Percentiles rank a stretch among this genome's conserved stretches.
phyloP scores from a whole-genome alignment of 2,329 filamentous ascomycete species.

The Nannizzia gypsea region DNA sequence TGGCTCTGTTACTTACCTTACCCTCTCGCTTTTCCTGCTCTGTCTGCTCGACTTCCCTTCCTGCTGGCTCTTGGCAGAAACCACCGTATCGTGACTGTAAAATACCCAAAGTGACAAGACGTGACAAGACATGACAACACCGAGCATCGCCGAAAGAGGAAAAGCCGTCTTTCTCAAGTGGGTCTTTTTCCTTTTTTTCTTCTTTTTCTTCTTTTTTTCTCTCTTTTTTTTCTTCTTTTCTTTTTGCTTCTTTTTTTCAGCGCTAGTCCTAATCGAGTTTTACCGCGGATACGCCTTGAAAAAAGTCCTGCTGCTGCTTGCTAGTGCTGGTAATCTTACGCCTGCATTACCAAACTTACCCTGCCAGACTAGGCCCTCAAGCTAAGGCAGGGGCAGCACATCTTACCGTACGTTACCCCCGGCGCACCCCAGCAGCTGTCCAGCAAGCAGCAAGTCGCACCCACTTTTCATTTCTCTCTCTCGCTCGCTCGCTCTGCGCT shows the following conservation, averaged over 20 bases:
- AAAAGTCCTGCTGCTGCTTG: no score
- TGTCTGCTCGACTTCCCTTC: no score
- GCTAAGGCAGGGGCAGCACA: not conserved
- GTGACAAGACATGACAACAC: not conserved
- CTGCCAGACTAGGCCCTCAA: not conserved
- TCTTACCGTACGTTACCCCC: no score
- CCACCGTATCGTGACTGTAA: no score
- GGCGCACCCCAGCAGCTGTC: no score
- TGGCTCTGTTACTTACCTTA: not conserved
- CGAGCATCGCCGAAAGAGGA: no score
- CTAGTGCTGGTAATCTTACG: not conserved
- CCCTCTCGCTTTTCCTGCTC: not conserved
- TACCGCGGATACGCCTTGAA: conserved; percentile 5
- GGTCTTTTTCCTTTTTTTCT: not conserved
- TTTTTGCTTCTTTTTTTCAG: not conserved
- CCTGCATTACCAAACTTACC: not conserved
- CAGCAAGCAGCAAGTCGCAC: not conserved
- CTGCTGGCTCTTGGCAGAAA: no score
- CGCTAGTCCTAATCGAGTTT: not conserved
- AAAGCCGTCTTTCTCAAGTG: no score
- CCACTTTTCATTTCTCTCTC: conserved; percentile 9
- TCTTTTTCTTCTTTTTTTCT: not conserved
- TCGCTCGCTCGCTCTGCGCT: no score
- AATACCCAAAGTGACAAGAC: not conserved
- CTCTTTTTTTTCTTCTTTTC: not conserved